Evolutionary conservation across 78 protist species (phyloP).

Genomic region (Isochrysis galbana): DNA sequence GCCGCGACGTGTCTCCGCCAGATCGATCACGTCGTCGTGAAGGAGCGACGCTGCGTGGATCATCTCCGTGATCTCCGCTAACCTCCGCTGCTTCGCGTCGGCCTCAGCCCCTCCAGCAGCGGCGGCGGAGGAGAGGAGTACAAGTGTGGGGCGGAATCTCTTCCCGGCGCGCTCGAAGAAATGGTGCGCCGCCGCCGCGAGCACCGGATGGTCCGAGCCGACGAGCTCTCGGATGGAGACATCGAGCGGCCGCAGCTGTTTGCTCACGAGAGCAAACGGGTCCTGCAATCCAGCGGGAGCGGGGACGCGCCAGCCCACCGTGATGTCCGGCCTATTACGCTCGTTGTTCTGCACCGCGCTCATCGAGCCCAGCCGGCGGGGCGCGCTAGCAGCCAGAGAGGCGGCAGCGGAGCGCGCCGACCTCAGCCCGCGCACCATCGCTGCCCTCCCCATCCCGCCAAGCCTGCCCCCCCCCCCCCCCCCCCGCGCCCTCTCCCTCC

Average conservation of each 20-base stretch:
- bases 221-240: neutral
- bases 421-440: no score
- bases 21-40: conserved; percentile 90
- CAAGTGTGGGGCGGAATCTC: conserved; percentile 40
- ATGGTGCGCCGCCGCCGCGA: neutral
- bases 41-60: conserved; percentile 89
- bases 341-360: conserved; percentile 1
- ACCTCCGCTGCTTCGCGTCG: neutral
- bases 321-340: neutral
- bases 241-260: neutral
- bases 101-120: neutral
- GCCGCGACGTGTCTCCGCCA: conserved; percentile 63
- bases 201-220: conserved; percentile 26
- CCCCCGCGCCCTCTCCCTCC: no score
- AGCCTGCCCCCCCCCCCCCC: no score
- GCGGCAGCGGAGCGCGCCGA: no score
- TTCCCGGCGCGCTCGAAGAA: conserved; percentile 23
- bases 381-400: no score
- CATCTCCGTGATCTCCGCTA: conserved; percentile 82
- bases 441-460: no score
- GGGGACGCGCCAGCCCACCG: neutral
- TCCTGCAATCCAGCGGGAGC: neutral
- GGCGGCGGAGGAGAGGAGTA: neutral
- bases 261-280: neutral
- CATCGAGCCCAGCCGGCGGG: no score